Evolutionary conservation across 345 rosid genomes (phyloP), one percentile per base, ranked within the genome.

Genomic region (Stellera chamaejasme): DNA sequence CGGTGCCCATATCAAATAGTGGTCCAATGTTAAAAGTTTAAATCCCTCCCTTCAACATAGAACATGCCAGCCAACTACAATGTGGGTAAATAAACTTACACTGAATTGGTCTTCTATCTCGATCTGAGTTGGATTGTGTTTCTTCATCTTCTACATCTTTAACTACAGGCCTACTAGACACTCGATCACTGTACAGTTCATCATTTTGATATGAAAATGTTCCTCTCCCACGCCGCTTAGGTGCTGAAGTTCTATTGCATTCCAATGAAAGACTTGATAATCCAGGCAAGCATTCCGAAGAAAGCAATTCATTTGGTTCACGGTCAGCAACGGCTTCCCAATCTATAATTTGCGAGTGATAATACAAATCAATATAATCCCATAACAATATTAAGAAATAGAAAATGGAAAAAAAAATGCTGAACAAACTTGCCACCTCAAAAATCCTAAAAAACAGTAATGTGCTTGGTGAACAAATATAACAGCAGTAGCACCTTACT

Each of bases 221-320:
- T 45, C 95, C 96, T 72, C 97, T 80, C 42, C 99, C 99, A 54
- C 96, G 96, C 59, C 90, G 75, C 75, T 80, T 87, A 59, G 88
- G 85, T 16, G 61, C 82, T 72, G 75, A 55, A 62, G 66, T 68
- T 69, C 70, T 76, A 36, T 72, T 63, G 59, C 79, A 89, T 66
- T 79, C 80, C 62, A 80, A 58, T 7, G 87, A 75, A 36, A 87
- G 75, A 60, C 76, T 76, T 27, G 95, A 82, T 44, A 79, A 75
- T 59, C 75, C 79, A 58, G 94, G 82, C 54, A 79, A 66, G 66
- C 64, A 66, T 44, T 75, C 76, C 23, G 82, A 64, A 11, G 83
- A 58, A 39, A 87, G 81, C 56, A 93, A 66, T 50, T 76, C 77
- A 61, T 63, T 60, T 1, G 88, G 88, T 14, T 77, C 78, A 66